Evolutionary conservation across 768 basidiomycete species (phyloP).

Genomic region (Suillus lakei): DNA sequence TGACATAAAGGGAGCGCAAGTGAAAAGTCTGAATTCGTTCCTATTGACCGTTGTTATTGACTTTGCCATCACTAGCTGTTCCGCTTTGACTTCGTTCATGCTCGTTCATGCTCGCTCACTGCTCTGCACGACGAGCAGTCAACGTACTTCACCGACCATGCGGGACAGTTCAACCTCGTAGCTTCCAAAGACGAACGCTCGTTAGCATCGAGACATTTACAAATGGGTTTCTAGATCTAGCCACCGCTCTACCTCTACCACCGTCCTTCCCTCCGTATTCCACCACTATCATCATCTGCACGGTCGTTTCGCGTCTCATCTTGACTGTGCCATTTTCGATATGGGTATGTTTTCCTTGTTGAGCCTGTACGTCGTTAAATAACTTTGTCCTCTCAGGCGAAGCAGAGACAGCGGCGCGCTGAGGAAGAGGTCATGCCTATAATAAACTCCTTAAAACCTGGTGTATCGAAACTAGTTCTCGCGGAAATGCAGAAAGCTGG

Average conservation of each 20-base stretch:
- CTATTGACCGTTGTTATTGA: not conserved
- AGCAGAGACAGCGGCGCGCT: slow-evolving; percentile 59
- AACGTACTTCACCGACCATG: slow-evolving; percentile 14
- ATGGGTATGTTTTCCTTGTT: slow-evolving; percentile 56
- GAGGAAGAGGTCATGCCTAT: slow-evolving; percentile 67
- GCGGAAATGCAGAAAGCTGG: slow-evolving; percentile 58
- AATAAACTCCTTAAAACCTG: slow-evolving; percentile 52
- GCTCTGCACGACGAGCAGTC: slow-evolving; percentile 19
- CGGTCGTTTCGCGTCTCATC: slow-evolving; percentile 61
- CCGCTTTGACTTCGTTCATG: not conserved
- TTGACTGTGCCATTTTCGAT: slow-evolving; percentile 71
- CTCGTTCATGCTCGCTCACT: slow-evolving; percentile 29
- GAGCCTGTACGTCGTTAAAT: slow-evolving; percentile 2
- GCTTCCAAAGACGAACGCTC: slow-evolving; percentile 26
- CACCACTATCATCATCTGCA: slow-evolving; percentile 72
- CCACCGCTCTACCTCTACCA: slow-evolving; percentile 74
- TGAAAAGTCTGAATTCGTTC: not conserved
- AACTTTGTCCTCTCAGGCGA: slow-evolving; percentile 49
- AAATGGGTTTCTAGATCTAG: slow-evolving; percentile 77
- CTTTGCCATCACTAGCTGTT: not conserved
- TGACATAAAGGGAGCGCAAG: not conserved
- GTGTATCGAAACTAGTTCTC: slow-evolving; percentile 38
- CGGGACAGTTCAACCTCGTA: slow-evolving; percentile 12
- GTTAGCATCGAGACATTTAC: slow-evolving; percentile 41
- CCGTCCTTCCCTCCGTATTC: slow-evolving; percentile 72